Evolutionary conservation across 495 filamentous ascomycete species (phyloP).

Genomic region (Daldinia grandis): DNA sequence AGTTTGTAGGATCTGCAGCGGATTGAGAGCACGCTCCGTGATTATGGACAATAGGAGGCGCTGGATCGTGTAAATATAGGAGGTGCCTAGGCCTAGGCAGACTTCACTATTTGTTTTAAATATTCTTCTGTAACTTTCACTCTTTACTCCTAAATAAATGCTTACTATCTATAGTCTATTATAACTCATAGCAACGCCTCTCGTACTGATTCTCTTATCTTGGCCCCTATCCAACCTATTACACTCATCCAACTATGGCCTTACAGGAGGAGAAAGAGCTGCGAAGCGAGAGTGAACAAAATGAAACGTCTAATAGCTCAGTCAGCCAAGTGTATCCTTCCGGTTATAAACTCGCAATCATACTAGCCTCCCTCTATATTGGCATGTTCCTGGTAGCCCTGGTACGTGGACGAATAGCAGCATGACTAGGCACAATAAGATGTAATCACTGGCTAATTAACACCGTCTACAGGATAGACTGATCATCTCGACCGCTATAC

Average conservation of each 20-base stretch:
- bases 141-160: neutral
- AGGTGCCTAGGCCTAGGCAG: neutral
- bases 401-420: neutral
- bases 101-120: neutral
- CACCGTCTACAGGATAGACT: neutral
- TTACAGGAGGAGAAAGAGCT: neutral
- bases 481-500: constrained; percentile 53
- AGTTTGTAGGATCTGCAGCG: neutral
- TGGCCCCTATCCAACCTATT: neutral
- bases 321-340: neutral
- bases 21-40: neutral
- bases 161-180: neutral
- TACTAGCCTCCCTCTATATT: neutral
- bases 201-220: neutral
- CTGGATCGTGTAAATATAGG: neutral
- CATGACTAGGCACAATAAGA: neutral
- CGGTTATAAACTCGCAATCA: neutral
- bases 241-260: neutral
- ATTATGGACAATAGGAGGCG: neutral
- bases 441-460: neutral
- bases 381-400: neutral
- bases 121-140: neutral
- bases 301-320: neutral
- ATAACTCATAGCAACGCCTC: neutral
- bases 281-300: neutral